Conservation (phyloP, 371 early-diverging fungal species). For the Blastocladiella emersonii region DNA sequence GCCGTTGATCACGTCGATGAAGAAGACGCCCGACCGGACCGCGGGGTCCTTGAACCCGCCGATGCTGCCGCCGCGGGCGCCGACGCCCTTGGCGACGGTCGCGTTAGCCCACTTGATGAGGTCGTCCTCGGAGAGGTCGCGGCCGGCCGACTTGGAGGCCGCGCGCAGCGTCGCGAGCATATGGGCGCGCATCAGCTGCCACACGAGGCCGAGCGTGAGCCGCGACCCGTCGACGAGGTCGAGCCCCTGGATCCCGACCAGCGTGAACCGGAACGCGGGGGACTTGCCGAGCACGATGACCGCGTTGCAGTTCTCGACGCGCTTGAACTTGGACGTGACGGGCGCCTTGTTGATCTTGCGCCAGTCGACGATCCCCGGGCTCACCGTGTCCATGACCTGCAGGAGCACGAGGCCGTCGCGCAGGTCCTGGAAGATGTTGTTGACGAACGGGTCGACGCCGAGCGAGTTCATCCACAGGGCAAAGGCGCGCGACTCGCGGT, state of each 20-base stretch:
- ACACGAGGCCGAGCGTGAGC: constrained; percentile 71
- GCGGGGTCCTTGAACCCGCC: constrained; percentile 76
- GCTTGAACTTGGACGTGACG: constrained; percentile 71
- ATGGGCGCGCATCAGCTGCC: constrained; percentile 96
- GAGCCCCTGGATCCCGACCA: constrained; percentile 89
- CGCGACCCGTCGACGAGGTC: constrained; percentile 84
- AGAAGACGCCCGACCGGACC: constrained; percentile 62
- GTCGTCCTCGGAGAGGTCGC: constrained; percentile 73
- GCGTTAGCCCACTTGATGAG: constrained; percentile 90
- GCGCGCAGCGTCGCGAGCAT: constrained; percentile 79
- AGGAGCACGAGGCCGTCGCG: constrained; percentile 63
- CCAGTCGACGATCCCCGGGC: constrained; percentile 81
- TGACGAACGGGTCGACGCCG: constrained; percentile 87
- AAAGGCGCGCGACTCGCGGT: constrained; percentile 92
- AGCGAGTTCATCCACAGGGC: constrained; percentile 90
- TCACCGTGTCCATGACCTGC: constrained; percentile 85
- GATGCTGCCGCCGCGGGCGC: constrained; percentile 35
- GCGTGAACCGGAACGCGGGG: constrained; percentile 53
- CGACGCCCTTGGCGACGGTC: constrained; percentile 37
- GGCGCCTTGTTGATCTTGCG: constrained; percentile 58
- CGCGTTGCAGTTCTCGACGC: constrained; percentile 91
- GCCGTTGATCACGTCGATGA: constrained; percentile 82
- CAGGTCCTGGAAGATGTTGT: constrained; percentile 75
- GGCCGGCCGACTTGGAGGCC: constrained; percentile 53
- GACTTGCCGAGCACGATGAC: constrained; percentile 69